Percentiles rank a stretch among this genome's conserved stretches.
Conservation (phyloP, 2,329 filamentous ascomycete species). For the Colletotrichum incanum region DNA sequence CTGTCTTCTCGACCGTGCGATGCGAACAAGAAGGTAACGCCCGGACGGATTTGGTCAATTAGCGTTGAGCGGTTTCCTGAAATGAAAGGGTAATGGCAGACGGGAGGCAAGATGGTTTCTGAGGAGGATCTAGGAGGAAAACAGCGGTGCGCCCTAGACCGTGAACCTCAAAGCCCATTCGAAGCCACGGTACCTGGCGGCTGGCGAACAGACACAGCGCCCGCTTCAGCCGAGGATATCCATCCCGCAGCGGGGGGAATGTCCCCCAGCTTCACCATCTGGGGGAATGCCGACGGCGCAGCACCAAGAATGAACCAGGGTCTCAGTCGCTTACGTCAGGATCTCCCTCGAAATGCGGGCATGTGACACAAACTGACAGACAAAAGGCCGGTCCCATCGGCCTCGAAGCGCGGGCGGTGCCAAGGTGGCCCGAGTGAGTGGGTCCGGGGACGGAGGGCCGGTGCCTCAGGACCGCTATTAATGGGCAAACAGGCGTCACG, state of each 20-base stretch:
- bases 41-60: conserved; percentile 36
- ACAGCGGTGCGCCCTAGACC: conserved; percentile 36
- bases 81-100: conserved; percentile 20
- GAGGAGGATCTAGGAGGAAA: neutral
- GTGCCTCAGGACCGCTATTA: conserved; percentile 3
- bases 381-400: conserved; percentile 28
- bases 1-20: conserved; percentile 26
- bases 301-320: conserved; percentile 21
- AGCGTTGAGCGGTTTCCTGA: conserved; percentile 15
- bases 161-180: conserved; percentile 42
- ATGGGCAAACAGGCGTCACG: neutral
- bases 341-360: conserved; percentile 27
- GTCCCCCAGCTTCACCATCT: conserved; percentile 17
- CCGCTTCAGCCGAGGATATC: conserved; percentile 48
- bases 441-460: conserved; percentile 35
- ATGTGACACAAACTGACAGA: conserved; percentile 31
- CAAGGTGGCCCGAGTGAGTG: conserved; percentile 29
- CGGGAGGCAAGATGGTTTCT: neutral
- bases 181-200: conserved; percentile 40
- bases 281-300: conserved; percentile 32
- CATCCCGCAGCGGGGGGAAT: conserved; percentile 41
- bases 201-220: conserved; percentile 41
- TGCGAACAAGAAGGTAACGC: conserved; percentile 18
- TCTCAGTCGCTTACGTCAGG: conserved; percentile 40
- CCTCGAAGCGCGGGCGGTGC: conserved; percentile 16